A percentile compares a stretch with the other conserved stretches of the same genome.
Evolutionary conservation across 2,329 filamentous ascomycete species (phyloP).

Genomic region (Alternaria solani): DNA sequence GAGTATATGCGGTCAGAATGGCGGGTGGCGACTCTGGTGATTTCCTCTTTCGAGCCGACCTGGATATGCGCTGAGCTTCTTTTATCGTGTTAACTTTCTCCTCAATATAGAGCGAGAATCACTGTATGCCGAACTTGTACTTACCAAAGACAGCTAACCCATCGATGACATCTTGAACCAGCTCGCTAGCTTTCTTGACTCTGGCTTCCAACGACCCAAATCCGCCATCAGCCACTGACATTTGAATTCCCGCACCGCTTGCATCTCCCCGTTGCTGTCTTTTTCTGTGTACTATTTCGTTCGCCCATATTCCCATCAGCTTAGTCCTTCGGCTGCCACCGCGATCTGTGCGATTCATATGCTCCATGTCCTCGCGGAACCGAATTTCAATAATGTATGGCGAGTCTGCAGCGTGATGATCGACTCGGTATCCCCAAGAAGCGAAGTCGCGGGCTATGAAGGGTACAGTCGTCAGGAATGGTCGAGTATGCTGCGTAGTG

Average conservation of each 20-base stretch:
- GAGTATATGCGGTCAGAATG: conserved; percentile 19
- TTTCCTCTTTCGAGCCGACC: neutral
- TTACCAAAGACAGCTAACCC: conserved; percentile 12
- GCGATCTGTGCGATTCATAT: conserved; percentile 9
- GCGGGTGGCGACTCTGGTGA: neutral
- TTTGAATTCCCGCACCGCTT: neutral
- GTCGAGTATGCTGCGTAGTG: conserved; percentile 5
- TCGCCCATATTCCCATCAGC: conserved; percentile 30
- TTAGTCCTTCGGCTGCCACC: conserved; percentile 15
- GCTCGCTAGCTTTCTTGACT: conserved; percentile 5
- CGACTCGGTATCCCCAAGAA: conserved; percentile 25
- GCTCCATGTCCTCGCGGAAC: conserved; percentile 13
- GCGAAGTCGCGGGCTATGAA: conserved; percentile 30
- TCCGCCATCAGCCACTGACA: neutral
- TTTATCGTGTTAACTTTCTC: neutral
- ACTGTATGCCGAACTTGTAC: neutral
- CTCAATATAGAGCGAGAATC: neutral
- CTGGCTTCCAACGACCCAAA: neutral
- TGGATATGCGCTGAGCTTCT: neutral
- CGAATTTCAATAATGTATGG: conserved; percentile 24
- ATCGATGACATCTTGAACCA: conserved; percentile 24
- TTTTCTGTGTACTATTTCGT: conserved; percentile 20
- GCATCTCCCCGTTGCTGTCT: neutral
- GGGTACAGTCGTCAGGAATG: conserved; percentile 22
- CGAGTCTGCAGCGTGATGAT: conserved; percentile 17